These are phyloP conservation scores for Heracleum sosnowskyi DNA, from an alignment of 129 eudicot genomes.

Conservation along the genomic window DNA sequence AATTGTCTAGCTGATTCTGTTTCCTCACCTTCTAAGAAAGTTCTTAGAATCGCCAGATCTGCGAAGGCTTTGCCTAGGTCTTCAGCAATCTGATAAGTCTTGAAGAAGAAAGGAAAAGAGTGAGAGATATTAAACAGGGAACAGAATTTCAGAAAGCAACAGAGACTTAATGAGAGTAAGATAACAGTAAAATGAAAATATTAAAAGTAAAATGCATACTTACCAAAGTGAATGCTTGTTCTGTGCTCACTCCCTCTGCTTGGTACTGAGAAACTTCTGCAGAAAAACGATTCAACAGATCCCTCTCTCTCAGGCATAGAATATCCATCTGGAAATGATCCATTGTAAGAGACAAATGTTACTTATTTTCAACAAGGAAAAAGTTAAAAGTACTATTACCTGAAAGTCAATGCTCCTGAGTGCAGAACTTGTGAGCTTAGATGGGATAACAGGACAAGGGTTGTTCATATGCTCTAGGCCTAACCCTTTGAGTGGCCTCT, in stretches of 20 bases:
- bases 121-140: neutral
- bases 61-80: conserved; percentile 94
- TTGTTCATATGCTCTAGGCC: conserved; percentile 57
- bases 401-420: conserved; percentile 51
- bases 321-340: conserved; percentile 45
- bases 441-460: conserved; percentile 36
- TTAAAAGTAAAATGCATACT: neutral
- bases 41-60: conserved; percentile 56
- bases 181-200: neutral
- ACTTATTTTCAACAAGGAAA: neutral
- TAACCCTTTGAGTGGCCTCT: conserved; percentile 16
- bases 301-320: conserved; percentile 55
- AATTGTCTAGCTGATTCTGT: conserved; percentile 40
- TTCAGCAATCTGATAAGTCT: conserved; percentile 92
- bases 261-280: conserved; percentile 33
- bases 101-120: conserved; percentile 4
- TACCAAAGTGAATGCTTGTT: conserved; percentile 44
- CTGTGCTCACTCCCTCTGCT: conserved; percentile 49
- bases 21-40: conserved; percentile 66
- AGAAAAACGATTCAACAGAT: conserved; percentile 42
- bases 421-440: conserved; percentile 35
- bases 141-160: too few relatives aligned
- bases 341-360: neutral
- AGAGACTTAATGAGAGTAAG: neutral
- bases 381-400: conserved; percentile 27